phyloP scores from a whole-genome alignment of 2,329 filamentous ascomycete species.

The Alternaria hordeiaustralica region DNA sequence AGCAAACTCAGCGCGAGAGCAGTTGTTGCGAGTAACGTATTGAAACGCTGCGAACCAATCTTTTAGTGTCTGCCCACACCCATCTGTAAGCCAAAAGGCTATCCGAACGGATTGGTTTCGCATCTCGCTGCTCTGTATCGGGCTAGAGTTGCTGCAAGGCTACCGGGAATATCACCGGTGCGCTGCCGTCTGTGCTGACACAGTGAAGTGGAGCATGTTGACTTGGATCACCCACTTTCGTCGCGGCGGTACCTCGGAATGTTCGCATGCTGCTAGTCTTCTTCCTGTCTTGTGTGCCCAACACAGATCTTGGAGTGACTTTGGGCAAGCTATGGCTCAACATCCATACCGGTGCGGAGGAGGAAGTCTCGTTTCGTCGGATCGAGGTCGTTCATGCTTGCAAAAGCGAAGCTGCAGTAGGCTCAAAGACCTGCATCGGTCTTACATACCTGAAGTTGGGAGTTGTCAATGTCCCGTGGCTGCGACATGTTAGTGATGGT shows the following conservation, averaged over 20 bases:
- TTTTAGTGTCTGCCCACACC: conserved; percentile 27
- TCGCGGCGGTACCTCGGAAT: conserved; percentile 32
- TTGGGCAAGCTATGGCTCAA: conserved; percentile 37
- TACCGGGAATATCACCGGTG: conserved; percentile 19
- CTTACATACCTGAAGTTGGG: conserved; percentile 99
- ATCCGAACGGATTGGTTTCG: conserved; percentile 17
- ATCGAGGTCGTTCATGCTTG: conserved; percentile 43
- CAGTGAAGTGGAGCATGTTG: conserved; percentile 15
- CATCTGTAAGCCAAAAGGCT: conserved; percentile 15
- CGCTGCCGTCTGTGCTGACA: conserved; percentile 24
- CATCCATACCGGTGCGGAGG: conserved; percentile 29
- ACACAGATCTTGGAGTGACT: conserved; percentile 37
- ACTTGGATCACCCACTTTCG: conserved; percentile 34
- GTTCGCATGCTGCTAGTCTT: conserved; percentile 43
- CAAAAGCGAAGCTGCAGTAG: conserved; percentile 42
- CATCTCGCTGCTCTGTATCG: conserved; percentile 19
- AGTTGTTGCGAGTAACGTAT: conserved; percentile 14
- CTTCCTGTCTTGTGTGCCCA: conserved; percentile 41
- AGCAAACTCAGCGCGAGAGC: conserved; percentile 13
- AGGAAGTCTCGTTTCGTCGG: conserved; percentile 34
- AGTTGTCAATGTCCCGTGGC: conserved; percentile 96
- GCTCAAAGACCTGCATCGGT: conserved; percentile 59
- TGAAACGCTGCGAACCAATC: conserved; percentile 23
- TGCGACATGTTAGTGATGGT: conserved; percentile 60
- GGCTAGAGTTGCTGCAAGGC: conserved; percentile 15